Percentiles rank a stretch among this genome's conserved stretches.
These are phyloP conservation scores for Chrysanthemum lavandulifolium DNA, from an alignment of 129 eudicot species.

Conservation along the genomic window DNA sequence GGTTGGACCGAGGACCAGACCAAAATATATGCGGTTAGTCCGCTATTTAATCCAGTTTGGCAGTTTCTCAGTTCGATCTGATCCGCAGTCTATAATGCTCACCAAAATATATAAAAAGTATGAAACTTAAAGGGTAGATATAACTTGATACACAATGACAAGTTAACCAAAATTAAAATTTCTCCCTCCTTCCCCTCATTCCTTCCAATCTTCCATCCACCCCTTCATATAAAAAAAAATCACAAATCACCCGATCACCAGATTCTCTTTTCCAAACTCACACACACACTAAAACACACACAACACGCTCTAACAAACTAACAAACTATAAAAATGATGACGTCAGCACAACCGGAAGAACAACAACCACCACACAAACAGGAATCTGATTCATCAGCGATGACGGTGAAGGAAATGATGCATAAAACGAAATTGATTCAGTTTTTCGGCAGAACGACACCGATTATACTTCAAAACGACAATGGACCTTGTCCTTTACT, in stretches of 20 bases:
- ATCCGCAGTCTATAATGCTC: too few relatives aligned
- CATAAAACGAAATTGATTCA: conserved; percentile 77
- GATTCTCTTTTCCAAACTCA: conserved; percentile 27
- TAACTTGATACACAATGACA: neutral
- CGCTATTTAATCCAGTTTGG: too few relatives aligned
- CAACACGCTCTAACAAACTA: neutral
- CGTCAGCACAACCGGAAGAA: conserved; percentile 35
- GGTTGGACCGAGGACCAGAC: too few relatives aligned
- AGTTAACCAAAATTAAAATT: conserved; percentile 25
- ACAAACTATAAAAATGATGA: conserved; percentile 32
- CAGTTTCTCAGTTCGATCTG: too few relatives aligned
- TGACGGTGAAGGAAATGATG: conserved; percentile 40
- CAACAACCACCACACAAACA: conserved; percentile 20
- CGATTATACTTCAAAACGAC: conserved; percentile 88
- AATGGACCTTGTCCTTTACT: conserved; percentile 99
- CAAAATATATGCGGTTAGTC: too few relatives aligned
- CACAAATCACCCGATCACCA: conserved; percentile 29
- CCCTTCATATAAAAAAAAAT: conserved; percentile 19
- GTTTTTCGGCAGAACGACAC: conserved; percentile 62
- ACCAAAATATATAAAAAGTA: too few relatives aligned
- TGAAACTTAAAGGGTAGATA: too few relatives aligned
- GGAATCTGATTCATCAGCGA: neutral
- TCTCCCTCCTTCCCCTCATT: conserved; percentile 24
- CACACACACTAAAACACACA: conserved; percentile 20
- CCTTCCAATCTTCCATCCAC: neutral